Base-by-base conservation (phyloP, 140 eudicot genomes). In the Cichorium intybus region DNA sequence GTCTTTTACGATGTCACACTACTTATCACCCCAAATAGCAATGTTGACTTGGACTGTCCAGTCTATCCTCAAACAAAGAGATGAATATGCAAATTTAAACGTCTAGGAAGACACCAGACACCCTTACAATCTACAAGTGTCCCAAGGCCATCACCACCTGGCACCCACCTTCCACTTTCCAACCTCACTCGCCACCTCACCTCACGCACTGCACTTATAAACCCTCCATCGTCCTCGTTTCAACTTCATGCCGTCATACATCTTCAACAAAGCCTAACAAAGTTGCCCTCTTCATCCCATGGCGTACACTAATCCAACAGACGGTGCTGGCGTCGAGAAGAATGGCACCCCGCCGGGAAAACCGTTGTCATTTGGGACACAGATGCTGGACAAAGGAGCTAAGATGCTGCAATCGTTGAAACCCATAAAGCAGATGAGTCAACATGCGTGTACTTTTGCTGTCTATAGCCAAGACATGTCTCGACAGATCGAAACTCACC, bases 401-500 rank as follows among this genome's bases (percentile, higher is more conserved):
- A 73, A 82, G 22, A 78, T 92, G 95, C 29, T 85, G 16, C 98
- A 92, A 71, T 83, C 98, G 0, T 20, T 92, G 20, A 81, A 77
- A 35, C 96, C 96, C 70, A 77, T 92, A 6, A 88, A 88, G 62
- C 71, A 92, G 10, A 79, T 83, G 82, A 82, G 52, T 47, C 87
- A 85, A 24, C 98, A 92, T 23, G 84, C 68, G 5, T 85, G 96
- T 48, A 85, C 95, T 39, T 92, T 92, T n/a, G 87, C 98, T 14
- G 2, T 83, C 22, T 92, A 88, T 56, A 62, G 82, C 62, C 92
- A 91, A 26, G 96, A 87, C 59, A 82, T 87, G 96, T 64, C 70
- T 60, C 91, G 98, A 8, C 92, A 87, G 43, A 92, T 88, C 46
- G 86, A 85, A 68, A 85, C 95, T 21, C 98, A 92, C 66, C 98